Evolutionary conservation across 768 basidiomycete species (phyloP), one percentile per base, ranked within the genome.

Genomic region (Serendipita indica): DNA sequence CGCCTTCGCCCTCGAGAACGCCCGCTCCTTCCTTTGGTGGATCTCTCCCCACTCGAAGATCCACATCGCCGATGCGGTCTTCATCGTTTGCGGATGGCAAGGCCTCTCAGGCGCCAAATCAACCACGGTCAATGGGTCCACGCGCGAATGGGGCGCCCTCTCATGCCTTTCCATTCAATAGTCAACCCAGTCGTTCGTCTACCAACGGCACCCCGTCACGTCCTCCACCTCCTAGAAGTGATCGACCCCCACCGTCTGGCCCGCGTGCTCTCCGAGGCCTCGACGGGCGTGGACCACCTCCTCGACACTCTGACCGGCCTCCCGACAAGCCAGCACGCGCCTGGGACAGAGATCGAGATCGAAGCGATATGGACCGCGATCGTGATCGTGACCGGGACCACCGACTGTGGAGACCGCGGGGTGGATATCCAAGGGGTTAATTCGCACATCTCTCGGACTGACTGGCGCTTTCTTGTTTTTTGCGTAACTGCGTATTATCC

Each of bases 221-320:
- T 54, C 49, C 49, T 5, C 22, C 32, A 25, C 22, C 22, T 4
- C 49, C 49, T 30, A 20, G 49, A 20, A 54, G 10, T 33, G 32
- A 54, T 54, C 25, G 4, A 7, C 49, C 49, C 20, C 49, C 49
- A 54, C 49, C 49, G 7, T 54, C 49, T 12, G 49, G 49, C 32
- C 49, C 49, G n/a, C 49, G 49, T 4, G 49, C 49, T 12, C 49
- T 54, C 22, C 49, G 49, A 5, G 49, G 49, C 7, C 32, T 54
- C n/a, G 49, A 54, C n/a, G n/a, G n/a, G n/a, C n/a, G n/a, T n/a
- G n/a, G n/a, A n/a, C n/a, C n/a, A n/a, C n/a, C n/a, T 54, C 49
- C 49, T 30, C 20, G 49, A 54, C 4, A n/a, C 7, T 25, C 4
- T 20, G 22, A 28, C 22, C 32, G 49, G 10, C 27, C 41, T 7